Base-by-base conservation (phyloP, 2,329 filamentous ascomycete species). In the Emergomyces pasteurianus region DNA sequence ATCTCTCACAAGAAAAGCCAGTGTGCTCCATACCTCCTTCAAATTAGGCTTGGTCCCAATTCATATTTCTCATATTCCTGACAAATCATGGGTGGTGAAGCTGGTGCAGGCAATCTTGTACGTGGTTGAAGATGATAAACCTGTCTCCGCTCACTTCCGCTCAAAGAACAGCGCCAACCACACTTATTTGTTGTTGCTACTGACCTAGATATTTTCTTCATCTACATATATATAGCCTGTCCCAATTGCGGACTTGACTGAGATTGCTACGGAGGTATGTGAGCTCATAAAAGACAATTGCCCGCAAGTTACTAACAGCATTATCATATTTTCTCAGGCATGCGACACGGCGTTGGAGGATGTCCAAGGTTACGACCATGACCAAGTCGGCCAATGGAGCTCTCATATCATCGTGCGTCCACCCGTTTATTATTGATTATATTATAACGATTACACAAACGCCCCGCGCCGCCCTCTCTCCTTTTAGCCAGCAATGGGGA, bases 321-420 rank as follows among this genome's bases (percentile, higher is more conserved):
- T 56, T 58, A 60, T 56, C 59, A 28, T 34, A 42, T 28, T 59
- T 49, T n/a, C 53, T 54, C 64, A 96, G 91, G 92, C 90, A 67
- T 96, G 92, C 81, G 85, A 89, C 71, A 82, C 81, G 67, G 88
- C 90, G 62, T 83, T 97, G 69, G 84, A 85, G 64, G 81, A 77
- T 65, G 85, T 86, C 63, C 85, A 90, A 64, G 86, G 83, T 77
- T 99, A 99, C 79, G 88, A 95, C 66, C 94, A 97, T 76, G 77
- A 85, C 60, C 87, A 88, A 72, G 95, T 92, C 42, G 85, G 88
- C 72, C 79, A 85, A 68, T 97, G 92, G 92, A 97, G 97, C 80
- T 88, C 88, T 40, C 80, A 82, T 66, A 97, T 99, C 75, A 96
- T 97, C 75, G 91, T 95, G 83, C 69, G 84, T 79, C 63, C 62